A percentile compares a stretch with the other conserved stretches of the same genome.
Evolutionary conservation across 2,329 filamentous ascomycete genomes (phyloP).

Genomic region (Aspergillus neotritici): DNA sequence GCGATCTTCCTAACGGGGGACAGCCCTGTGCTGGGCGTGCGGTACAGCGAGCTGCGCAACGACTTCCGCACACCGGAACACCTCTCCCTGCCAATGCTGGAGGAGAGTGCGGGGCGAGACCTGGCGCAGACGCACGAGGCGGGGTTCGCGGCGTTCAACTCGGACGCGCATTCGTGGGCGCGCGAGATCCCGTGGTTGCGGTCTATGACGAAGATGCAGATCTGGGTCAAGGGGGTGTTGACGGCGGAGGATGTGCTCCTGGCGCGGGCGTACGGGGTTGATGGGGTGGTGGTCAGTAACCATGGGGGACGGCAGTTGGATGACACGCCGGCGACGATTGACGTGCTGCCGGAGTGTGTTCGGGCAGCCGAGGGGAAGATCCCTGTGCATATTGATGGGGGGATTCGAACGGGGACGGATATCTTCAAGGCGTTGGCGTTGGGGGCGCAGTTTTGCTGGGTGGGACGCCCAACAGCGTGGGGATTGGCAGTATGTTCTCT

Average conservation of each 20-base stretch:
- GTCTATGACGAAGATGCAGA: conserved; percentile 45
- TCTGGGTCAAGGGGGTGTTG: conserved; percentile 26
- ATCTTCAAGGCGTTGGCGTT: conserved; percentile 36
- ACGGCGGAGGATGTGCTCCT: conserved; percentile 33
- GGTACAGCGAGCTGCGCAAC: conserved; percentile 50
- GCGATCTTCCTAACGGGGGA: conserved; percentile 54
- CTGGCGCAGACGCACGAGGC: conserved; percentile 19
- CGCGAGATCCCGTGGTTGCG: conserved; percentile 46
- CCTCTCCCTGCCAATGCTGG: conserved; percentile 36
- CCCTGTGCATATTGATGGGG: conserved; percentile 29
- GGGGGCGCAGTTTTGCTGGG: conserved; percentile 30
- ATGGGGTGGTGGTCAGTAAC: conserved; percentile 36
- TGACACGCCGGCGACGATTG: conserved; percentile 32
- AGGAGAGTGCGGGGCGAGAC: conserved; percentile 19
- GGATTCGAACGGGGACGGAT: conserved; percentile 29
- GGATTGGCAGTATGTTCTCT: conserved; percentile 27
- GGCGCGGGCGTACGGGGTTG: conserved; percentile 31
- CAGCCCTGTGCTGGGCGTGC: conserved; percentile 48
- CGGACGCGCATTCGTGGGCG: conserved; percentile 40
- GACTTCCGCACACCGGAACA: conserved; percentile 44
- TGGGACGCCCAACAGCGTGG: conserved; percentile 31
- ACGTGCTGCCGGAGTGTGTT: conserved; percentile 27
- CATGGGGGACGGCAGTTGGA: conserved; percentile 37
- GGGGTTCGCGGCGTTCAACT: conserved; percentile 19
- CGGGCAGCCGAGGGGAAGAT: conserved; percentile 28